Evolutionary conservation across 2,329 filamentous ascomycete species (phyloP).

Genomic region (Nannizzia gypsea): DNA sequence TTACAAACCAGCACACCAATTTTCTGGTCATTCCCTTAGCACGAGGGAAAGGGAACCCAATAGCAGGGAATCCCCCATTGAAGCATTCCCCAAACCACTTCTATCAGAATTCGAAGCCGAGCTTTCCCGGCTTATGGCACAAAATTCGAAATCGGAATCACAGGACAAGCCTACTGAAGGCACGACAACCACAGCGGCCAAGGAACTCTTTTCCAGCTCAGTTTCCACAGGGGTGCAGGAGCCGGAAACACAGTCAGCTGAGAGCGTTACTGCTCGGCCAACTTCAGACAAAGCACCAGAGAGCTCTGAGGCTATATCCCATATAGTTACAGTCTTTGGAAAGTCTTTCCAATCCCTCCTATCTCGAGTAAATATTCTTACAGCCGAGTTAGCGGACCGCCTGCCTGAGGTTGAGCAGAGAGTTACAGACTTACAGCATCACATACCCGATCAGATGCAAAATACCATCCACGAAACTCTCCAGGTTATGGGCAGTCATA

Average conservation of each 20-base stretch:
- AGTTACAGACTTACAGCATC: slow-evolving; percentile 24
- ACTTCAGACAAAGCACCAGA: slow-evolving; percentile 1
- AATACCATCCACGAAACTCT: slow-evolving; percentile 27
- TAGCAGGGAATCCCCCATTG: slow-evolving; percentile 13
- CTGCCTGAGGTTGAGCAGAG: slow-evolving; percentile 30
- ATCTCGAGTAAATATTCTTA: slow-evolving; percentile 25
- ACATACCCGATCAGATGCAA: slow-evolving; percentile 28
- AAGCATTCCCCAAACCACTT: slow-evolving; percentile 22
- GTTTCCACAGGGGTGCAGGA: slow-evolving; percentile 5
- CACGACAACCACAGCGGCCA: not conserved
- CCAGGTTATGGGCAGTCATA: slow-evolving; percentile 25
- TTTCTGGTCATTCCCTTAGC: not conserved
- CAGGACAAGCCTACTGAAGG: slow-evolving; percentile 10
- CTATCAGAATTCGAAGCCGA: slow-evolving; percentile 31
- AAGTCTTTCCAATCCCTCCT: slow-evolving; percentile 26
- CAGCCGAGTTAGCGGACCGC: slow-evolving; percentile 26
- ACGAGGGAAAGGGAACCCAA: slow-evolving; percentile 12
- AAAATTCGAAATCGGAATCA: not conserved
- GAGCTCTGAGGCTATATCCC: slow-evolving; percentile 9
- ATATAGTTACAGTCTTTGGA: slow-evolving; percentile 23
- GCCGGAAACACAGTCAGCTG: not conserved
- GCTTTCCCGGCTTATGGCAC: slow-evolving; percentile 25
- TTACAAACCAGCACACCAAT: slow-evolving; percentile 1
- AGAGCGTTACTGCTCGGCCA: not conserved
- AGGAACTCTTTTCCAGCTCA: not conserved